phyloP scores from a whole-genome alignment of 495 filamentous ascomycete genomes.

The Penicillium longicatenatum region DNA sequence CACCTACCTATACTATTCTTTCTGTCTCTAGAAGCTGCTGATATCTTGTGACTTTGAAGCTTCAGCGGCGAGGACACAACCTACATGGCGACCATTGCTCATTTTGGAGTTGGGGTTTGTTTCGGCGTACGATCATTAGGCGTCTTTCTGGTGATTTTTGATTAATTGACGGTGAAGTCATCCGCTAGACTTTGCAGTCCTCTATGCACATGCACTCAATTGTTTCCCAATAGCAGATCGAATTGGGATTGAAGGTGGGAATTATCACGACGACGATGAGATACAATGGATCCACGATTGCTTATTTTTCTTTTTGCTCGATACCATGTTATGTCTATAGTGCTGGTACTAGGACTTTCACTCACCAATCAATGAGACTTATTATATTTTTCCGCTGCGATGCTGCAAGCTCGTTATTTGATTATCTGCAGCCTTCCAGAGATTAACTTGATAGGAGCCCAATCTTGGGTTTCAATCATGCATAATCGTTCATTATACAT shows the following conservation, averaged over 20 bases:
- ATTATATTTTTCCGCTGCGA: neutral
- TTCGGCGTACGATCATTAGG: neutral
- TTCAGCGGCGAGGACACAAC: neutral
- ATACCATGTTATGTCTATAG: slow-evolving; percentile 1
- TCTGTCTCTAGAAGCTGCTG: neutral
- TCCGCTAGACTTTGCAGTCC: neutral
- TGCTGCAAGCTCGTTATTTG: neutral
- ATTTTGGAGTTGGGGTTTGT: neutral
- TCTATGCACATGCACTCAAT: neutral
- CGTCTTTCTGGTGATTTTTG: neutral
- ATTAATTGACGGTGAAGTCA: neutral
- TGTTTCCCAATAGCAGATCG: neutral
- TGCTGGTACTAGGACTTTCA: neutral
- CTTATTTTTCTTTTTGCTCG: slow-evolving; percentile 6
- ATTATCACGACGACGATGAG: slow-evolving; percentile 15
- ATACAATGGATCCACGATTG: slow-evolving; percentile 11
- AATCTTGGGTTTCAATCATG: neutral
- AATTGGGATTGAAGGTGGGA: neutral
- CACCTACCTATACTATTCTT: neutral
- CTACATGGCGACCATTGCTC: neutral
- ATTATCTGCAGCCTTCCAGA: neutral
- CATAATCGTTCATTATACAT: neutral
- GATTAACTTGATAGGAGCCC: neutral
- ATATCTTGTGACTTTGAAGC: neutral
- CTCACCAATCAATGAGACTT: neutral